These are phyloP conservation scores for Mycena belliarum DNA, from an alignment of 768 basidiomycete genomes.

Conservation along the genomic window DNA sequence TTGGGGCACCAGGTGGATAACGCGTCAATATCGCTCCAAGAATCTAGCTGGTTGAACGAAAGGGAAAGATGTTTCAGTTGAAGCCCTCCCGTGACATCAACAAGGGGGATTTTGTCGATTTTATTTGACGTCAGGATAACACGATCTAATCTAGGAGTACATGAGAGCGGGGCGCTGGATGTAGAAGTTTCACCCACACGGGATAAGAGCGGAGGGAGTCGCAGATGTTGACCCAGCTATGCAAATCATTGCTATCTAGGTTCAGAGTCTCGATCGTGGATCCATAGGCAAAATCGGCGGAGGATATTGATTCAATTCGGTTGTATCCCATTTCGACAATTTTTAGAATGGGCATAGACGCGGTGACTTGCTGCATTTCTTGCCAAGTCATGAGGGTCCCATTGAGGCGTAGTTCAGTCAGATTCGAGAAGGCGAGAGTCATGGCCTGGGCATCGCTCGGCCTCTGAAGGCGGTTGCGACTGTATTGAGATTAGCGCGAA, in stretches of 20 bases:
- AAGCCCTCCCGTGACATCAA: slow-evolving; percentile 31
- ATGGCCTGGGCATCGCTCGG: slow-evolving; percentile 34
- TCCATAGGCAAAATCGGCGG: slow-evolving; percentile 16
- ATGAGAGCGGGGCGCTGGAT: slow-evolving; percentile 12
- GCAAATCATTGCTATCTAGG: slow-evolving; percentile 66
- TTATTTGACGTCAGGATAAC: slow-evolving; percentile 68
- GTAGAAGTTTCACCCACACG: slow-evolving; percentile 40
- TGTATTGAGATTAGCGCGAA: slow-evolving; percentile 32
- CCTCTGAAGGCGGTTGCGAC: slow-evolving; percentile 65
- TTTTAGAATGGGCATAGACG: slow-evolving; percentile 54
- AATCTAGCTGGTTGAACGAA: slow-evolving; percentile 55
- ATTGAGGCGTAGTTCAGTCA: slow-evolving; percentile 75
- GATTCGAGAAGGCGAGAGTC: slow-evolving; percentile 43
- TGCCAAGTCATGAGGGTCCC: slow-evolving; percentile 71
- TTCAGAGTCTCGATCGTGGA: slow-evolving; percentile 55
- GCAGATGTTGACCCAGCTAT: slow-evolving; percentile 55
- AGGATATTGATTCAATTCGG: slow-evolving; percentile 35
- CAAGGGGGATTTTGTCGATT: slow-evolving; percentile 51
- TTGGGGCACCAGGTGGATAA: slow-evolving; percentile 69
- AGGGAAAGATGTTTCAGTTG: slow-evolving; percentile 61
- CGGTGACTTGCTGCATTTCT: slow-evolving; percentile 55
- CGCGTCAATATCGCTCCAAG: slow-evolving; percentile 67
- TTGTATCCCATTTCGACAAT: slow-evolving; percentile 76
- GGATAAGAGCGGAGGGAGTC: slow-evolving; percentile 44
- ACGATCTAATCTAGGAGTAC: slow-evolving; percentile 53